phyloP scores from a whole-genome alignment of 2,329 filamentous ascomycete species.

The Zalaria sp. region DNA sequence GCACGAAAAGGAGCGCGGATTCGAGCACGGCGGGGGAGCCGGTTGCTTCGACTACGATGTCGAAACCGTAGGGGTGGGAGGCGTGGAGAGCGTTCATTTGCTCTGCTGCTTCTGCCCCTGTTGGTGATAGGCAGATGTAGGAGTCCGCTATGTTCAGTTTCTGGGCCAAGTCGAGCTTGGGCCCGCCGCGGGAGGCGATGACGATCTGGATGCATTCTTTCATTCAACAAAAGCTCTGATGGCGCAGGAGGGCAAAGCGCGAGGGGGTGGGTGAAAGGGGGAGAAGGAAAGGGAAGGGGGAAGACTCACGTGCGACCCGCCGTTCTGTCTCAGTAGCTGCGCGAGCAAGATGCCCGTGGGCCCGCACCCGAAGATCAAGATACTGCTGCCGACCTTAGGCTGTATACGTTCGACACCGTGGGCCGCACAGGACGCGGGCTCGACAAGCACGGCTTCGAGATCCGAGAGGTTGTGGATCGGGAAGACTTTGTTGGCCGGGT shows the following conservation, averaged over 20 bases:
- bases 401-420: slow-evolving; percentile 57
- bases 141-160: slow-evolving; percentile 32
- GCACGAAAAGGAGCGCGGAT: slow-evolving; percentile 56
- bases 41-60: slow-evolving; percentile 59
- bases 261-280: neutral
- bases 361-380: slow-evolving; percentile 52
- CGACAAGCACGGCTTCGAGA: slow-evolving; percentile 55
- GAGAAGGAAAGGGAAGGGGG: slow-evolving; percentile 19
- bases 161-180: slow-evolving; percentile 56
- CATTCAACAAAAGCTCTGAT: slow-evolving; percentile 34
- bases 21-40: slow-evolving; percentile 56
- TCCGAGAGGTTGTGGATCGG: slow-evolving; percentile 51
- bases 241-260: too few species aligned
- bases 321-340: slow-evolving; percentile 49
- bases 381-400: slow-evolving; percentile 49
- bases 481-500: slow-evolving; percentile 45
- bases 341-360: slow-evolving; percentile 52
- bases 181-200: slow-evolving; percentile 25
- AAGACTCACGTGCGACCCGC: slow-evolving; percentile 55
- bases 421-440: slow-evolving; percentile 57
- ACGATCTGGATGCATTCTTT: slow-evolving; percentile 5
- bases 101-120: too few species aligned
- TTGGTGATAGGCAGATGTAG: too few species aligned
- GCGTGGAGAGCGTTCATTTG: slow-evolving; percentile 47
- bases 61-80: slow-evolving; percentile 58